phyloP scores from a whole-genome alignment of 1,284 basidiomycete genomes.

The Melampsora larici-populina region DNA sequence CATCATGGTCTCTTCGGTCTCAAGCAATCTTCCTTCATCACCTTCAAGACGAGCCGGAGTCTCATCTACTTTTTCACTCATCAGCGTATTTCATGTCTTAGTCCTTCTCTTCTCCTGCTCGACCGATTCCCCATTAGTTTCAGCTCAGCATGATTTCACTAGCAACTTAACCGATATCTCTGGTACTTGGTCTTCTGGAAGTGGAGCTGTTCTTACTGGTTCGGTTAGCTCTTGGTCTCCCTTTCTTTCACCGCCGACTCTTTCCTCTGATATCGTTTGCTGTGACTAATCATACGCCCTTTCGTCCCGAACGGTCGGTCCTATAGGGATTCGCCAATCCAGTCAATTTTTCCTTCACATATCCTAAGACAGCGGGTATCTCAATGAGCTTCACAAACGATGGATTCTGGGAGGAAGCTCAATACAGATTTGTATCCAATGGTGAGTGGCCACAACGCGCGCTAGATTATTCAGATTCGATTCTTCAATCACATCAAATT shows the following conservation, averaged over 20 bases:
- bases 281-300: background rate
- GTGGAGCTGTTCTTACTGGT: slow-evolving; percentile 49
- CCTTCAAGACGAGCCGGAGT: background rate
- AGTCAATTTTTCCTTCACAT: slow-evolving; percentile 49
- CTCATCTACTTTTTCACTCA: background rate
- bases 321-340: slow-evolving; percentile 51
- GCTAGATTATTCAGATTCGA: background rate
- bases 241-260: background rate
- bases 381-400: slow-evolving; percentile 53
- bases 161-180: slow-evolving; percentile 42
- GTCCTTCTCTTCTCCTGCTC: background rate
- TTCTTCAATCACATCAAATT: background rate
- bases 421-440: slow-evolving; percentile 49
- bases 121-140: slow-evolving; percentile 4
- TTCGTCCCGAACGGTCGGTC: background rate
- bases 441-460: slow-evolving; percentile 44
- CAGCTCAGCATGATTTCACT: slow-evolving; percentile 34
- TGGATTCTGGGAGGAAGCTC: slow-evolving; percentile 53
- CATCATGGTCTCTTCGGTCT: background rate
- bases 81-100: background rate
- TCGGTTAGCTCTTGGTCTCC: slow-evolving; percentile 44
- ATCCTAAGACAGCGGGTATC: slow-evolving; percentile 49
- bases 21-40: background rate
- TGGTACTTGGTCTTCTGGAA: slow-evolving; percentile 52
- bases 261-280: background rate